These are phyloP conservation scores for Corymbia maculata DNA, from an alignment of 345 rosid species.

Conservation along the genomic window DNA sequence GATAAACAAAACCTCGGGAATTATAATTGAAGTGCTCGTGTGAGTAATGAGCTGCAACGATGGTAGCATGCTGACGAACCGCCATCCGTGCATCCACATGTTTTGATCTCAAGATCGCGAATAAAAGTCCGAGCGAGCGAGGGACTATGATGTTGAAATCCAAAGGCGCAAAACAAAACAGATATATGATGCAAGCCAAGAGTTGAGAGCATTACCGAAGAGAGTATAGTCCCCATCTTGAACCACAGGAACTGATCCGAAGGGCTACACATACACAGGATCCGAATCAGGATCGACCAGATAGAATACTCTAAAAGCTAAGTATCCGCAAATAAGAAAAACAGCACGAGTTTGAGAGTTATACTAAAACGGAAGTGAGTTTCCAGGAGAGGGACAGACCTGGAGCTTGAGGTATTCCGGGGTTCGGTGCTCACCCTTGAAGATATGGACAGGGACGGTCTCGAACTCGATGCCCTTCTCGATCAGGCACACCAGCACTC, in stretches of 20 bases:
- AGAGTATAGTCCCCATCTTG: constrained; percentile 58
- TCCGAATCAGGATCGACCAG: background rate
- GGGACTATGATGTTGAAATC: no score
- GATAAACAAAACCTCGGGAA: no score
- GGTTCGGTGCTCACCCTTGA: constrained; percentile 45
- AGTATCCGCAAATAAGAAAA: background rate
- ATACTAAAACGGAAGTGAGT: background rate
- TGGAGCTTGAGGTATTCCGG: constrained; percentile 49
- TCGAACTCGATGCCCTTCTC: constrained; percentile 57
- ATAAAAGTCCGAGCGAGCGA: no score
- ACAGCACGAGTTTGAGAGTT: no score
- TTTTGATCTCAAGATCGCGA: background rate
- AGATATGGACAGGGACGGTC: constrained; percentile 41
- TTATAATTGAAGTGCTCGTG: no score
- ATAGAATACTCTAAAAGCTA: background rate
- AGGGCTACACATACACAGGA: constrained; percentile 40
- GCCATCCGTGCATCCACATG: background rate
- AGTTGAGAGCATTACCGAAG: constrained; percentile 6
- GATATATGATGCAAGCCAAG: background rate
- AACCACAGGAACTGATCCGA: constrained; percentile 49
- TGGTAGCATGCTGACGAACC: background rate
- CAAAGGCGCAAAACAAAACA: no score
- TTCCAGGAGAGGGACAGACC: constrained; percentile 11
- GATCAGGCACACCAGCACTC: constrained; percentile 27
- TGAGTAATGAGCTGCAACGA: no score